phyloP scores from a whole-genome alignment of 345 rosid genomes.

The Trapa incisa region DNA sequence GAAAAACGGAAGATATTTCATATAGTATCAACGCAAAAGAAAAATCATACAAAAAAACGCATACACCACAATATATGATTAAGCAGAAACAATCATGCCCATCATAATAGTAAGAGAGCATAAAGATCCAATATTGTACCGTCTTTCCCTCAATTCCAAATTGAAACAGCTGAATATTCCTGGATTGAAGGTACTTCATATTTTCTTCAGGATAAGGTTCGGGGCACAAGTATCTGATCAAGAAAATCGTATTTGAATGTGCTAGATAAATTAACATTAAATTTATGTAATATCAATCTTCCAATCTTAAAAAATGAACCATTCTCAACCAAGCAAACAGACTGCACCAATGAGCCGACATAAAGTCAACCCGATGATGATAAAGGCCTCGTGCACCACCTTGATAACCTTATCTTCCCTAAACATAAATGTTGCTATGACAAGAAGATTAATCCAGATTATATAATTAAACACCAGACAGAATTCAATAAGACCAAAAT shows the following conservation, averaged over 20 bases:
- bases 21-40: background rate
- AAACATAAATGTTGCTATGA: background rate
- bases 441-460: background rate
- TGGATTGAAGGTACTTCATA: slow-evolving; percentile 37
- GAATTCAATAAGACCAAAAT: background rate
- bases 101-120: background rate
- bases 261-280: background rate
- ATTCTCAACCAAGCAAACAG: background rate
- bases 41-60: background rate
- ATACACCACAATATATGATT: background rate
- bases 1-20: background rate
- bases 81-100: background rate
- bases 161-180: slow-evolving; percentile 52
- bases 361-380: background rate
- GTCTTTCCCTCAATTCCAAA: slow-evolving; percentile 68
- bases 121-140: slow-evolving; percentile 20
- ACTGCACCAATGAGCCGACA: background rate
- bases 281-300: background rate
- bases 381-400: background rate
- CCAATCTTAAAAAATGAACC: background rate
- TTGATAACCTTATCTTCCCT: background rate
- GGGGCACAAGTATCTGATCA: slow-evolving; percentile 51
- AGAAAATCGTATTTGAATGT: background rate
- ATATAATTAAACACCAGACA: background rate
- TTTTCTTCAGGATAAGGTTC: slow-evolving; percentile 56